Conservation (phyloP, 805 yeast genomes). For the Monosporozyma solicola region DNA sequence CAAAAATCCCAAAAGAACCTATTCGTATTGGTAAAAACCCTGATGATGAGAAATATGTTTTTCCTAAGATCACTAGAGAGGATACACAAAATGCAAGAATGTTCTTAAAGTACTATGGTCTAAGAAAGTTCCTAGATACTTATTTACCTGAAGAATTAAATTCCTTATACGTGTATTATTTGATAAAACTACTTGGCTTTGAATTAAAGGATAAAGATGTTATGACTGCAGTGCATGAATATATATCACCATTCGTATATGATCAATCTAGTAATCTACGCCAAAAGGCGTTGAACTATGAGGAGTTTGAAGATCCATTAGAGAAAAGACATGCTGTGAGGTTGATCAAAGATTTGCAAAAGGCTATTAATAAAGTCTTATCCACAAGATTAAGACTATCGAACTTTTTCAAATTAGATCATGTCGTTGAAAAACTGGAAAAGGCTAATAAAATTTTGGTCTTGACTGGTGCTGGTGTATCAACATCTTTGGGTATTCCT, state of each 20-base stretch:
- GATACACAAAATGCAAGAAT: conserved; percentile 40
- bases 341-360: conserved; percentile 45
- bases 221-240: conserved; percentile 26
- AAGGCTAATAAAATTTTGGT: conserved; percentile 56
- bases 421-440: conserved; percentile 45
- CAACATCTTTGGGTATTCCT: conserved; percentile 84
- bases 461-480: conserved; percentile 88
- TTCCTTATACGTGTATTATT: conserved; percentile 44
- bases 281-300: conserved; percentile 10
- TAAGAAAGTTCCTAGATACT: conserved; percentile 46
- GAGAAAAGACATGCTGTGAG: conserved; percentile 39
- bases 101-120: conserved; percentile 52
- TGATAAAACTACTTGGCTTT: conserved; percentile 61
- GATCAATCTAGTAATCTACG: conserved; percentile 3
- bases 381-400: conserved; percentile 47
- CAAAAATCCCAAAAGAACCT: conserved; percentile 14
- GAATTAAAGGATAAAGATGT: conserved; percentile 29
- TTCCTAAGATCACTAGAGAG: conserved; percentile 35
- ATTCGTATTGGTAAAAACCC: conserved; percentile 22
- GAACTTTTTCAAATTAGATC: conserved; percentile 47
- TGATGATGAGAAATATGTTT: conserved; percentile 25
- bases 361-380: conserved; percentile 56
- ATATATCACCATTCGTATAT: conserved; percentile 11
- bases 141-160: conserved; percentile 55
- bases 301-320: conserved; percentile 28